Conservation (phyloP, 208 protist species). For the Naegleria gruberi region DNA sequence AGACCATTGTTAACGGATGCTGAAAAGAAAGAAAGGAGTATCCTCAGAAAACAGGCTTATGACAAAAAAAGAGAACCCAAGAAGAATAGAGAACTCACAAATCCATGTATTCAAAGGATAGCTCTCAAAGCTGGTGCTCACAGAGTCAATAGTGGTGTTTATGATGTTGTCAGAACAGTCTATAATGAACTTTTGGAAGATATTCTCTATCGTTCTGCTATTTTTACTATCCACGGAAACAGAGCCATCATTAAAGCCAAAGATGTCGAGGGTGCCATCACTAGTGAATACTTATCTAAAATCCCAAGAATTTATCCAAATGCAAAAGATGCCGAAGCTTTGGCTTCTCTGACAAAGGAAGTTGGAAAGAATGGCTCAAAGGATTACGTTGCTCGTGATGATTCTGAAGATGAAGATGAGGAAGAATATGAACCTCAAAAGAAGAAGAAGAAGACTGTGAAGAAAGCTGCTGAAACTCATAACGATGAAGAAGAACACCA, state of each 20-base stretch:
- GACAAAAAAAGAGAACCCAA: background rate
- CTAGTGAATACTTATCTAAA: background rate
- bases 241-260: background rate
- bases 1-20: no score
- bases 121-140: background rate
- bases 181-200: background rate
- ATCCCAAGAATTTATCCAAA: conserved; percentile 6
- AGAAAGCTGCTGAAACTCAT: background rate
- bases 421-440: background rate
- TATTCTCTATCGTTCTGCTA: background rate
- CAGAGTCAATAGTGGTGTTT: background rate
- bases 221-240: background rate
- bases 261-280: background rate
- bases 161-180: background rate
- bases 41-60: background rate
- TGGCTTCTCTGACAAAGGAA: no score
- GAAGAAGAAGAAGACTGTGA: background rate
- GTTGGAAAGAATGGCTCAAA: no score
- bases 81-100: background rate
- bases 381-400: no score
- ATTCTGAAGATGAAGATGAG: no score
- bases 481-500: background rate
- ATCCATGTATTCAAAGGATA: background rate
- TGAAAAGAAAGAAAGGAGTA: background rate
- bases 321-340: background rate